Evolutionary conservation across 169 alveolate genomes (phyloP), one percentile per base, ranked within the genome.

Genomic region (Eimeria maxima): DNA sequence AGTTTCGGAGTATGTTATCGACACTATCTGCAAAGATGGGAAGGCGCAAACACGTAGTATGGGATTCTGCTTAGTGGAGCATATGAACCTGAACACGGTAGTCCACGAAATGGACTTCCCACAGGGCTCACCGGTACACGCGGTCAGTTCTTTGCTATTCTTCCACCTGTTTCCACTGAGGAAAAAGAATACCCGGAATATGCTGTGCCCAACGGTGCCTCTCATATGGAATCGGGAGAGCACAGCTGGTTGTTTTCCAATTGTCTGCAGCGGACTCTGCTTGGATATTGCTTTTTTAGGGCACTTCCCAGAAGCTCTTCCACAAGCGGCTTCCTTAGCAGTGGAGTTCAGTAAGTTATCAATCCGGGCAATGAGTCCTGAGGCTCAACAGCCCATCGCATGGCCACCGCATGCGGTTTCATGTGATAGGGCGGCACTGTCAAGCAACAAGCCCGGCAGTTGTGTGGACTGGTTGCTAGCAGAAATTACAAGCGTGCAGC

Each of bases 91-190:
- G 24, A 47, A 6, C 29, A 78, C 2, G 87, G 65, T 44, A 22
- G 20, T 45, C 0, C 24, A 13, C 44, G n/a, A 14, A 45, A 13
- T 10, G 6, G 33, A 63, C 88, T 76, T 38, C 50, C 14, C 53
- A 38, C 10, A 38, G 29, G n/a, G n/a, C 89, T 27, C 11, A 83
- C 91, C 91, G 74, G 47, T n/a, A 50, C 91, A 53, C 16, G 74
- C 20, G 4, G 55, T 55, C 29, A 83, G 53, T n/a, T 63, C 93
- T 42, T 33, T 87, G 10, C 81, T 71, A 14, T 87, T 63, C n/a
- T 87, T 87, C 93, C 93, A 87, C 18, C 14, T 47, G 81, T 87
- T 87, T 55, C 93, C 93, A 55, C 93, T 87, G 53, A 87, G 44
- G 47, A 60, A 22, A 13, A 38, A 18, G n/a, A 87, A 87, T 5